These are phyloP conservation scores for Pyrus hybrid DNA, from an alignment of 331 rosid genomes.

Conservation along the genomic window DNA sequence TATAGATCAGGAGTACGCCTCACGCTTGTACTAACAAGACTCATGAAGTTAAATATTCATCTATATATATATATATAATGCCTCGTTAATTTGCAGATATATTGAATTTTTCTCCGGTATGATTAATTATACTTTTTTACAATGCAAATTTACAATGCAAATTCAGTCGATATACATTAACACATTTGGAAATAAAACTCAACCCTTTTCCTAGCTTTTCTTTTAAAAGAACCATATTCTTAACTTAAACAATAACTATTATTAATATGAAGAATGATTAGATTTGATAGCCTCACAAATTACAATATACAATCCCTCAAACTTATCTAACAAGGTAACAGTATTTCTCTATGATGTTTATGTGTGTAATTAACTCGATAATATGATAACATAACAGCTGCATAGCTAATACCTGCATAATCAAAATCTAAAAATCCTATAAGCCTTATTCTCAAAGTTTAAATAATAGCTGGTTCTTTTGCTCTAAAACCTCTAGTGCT, in stretches of 20 bases:
- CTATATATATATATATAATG: not conserved
- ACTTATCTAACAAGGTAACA: not conserved
- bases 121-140: too few relatives aligned
- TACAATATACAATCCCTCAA: not conserved
- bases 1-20: not conserved
- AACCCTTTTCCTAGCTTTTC: not conserved
- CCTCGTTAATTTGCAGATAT: not conserved
- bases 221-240: not conserved
- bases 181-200: not conserved
- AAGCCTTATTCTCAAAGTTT: constrained; percentile 5
- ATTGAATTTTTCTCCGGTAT: not conserved
- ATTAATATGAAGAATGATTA: not conserved
- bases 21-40: not conserved
- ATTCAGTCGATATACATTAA: not conserved
- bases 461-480: not conserved
- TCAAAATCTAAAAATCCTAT: not conserved
- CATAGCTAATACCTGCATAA: not conserved
- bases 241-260: not conserved
- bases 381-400: not conserved
- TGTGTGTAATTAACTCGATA: not conserved
- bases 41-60: not conserved
- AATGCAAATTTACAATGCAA: not conserved
- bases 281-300: not conserved
- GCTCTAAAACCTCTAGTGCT: not conserved
- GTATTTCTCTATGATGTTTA: not conserved